These are phyloP conservation scores for Sporobolomyces phaffii DNA, from an alignment of 768 basidiomycete species.

Conservation along the genomic window DNA sequence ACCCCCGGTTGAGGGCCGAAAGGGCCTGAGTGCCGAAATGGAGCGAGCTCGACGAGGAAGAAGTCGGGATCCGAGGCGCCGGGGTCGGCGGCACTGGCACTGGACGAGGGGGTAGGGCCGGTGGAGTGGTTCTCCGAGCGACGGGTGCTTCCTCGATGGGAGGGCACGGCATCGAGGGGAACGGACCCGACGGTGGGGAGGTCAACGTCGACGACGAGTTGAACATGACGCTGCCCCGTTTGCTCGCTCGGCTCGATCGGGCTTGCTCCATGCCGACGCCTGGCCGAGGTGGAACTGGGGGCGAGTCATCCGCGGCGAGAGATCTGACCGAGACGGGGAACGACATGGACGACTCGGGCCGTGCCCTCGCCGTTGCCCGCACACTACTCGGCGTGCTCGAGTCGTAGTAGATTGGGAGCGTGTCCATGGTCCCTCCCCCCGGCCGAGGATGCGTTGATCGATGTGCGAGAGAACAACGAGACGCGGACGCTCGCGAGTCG, in stretches of 20 bases:
- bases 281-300: constrained; percentile 14
- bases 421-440: too few relatives aligned
- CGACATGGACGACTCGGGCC: background rate
- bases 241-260: background rate
- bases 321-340: constrained; percentile 9
- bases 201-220: background rate
- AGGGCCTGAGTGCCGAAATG: background rate
- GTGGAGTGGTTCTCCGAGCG: background rate
- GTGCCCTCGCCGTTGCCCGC: background rate
- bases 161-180: too few relatives aligned
- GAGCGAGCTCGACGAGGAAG: background rate
- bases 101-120: background rate
- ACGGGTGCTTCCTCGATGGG: too few relatives aligned
- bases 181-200: background rate
- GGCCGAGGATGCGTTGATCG: too few relatives aligned
- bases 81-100: background rate
- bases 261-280: background rate
- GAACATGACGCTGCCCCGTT: constrained; percentile 4
- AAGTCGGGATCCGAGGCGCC: background rate
- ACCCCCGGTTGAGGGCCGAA: background rate
- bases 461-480: too few relatives aligned
- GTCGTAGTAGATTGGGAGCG: background rate
- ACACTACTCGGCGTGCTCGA: background rate
- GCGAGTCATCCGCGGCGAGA: background rate
- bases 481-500: too few relatives aligned